Evolutionary conservation across 345 rosid species (phyloP), one percentile per base, ranked within the genome.

Genomic region (Linum tenue): DNA sequence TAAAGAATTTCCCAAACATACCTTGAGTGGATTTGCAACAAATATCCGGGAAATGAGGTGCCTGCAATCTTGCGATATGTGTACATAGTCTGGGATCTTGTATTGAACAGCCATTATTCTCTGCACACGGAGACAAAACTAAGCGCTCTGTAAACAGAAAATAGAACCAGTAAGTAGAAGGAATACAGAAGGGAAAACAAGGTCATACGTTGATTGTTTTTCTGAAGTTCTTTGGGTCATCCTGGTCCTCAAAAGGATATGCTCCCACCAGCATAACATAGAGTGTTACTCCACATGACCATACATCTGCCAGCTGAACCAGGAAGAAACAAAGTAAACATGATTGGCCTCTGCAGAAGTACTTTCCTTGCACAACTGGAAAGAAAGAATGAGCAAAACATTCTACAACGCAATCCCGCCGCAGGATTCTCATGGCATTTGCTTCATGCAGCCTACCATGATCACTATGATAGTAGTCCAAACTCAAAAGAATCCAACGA

Each of bases 41-140:
- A 57, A 57, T 31, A 57, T 57, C 11, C 37, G 37, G 38, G 60
- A 57, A 17, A 57, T 31, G 38, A 57, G 60, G 38, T 57, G 60
- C 60, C 60, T 57, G 60, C 60, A 57, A 37, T 57, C 60, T 57
- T n/a, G 60, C 7, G 60, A 57, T 57, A 57, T 57, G 60, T 57
- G 60, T 17, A 57, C 60, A 57, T 57, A 57, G 12, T 57, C 60
- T 17, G 60, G 60, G 11, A 57, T 57, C 38, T 57, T 57, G 60
- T 57, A 57, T 37, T 57, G 60, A 31, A 57, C 60, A 57, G 60
- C 60, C 60, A 57, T 57, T 57, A 57, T 57, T 37, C 60, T 57
- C 60, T 57, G 60, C 60, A 57, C 8, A 57, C 3, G 12, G 22
- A 16, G 36, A 57, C 36, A 37, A 37, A 5, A 8, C 8, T 9